A percentile compares a stretch with the other conserved stretches of the same genome.
phyloP scores from a whole-genome alignment of 805 yeast species.

The Trichomonascus vanleenenianus region DNA sequence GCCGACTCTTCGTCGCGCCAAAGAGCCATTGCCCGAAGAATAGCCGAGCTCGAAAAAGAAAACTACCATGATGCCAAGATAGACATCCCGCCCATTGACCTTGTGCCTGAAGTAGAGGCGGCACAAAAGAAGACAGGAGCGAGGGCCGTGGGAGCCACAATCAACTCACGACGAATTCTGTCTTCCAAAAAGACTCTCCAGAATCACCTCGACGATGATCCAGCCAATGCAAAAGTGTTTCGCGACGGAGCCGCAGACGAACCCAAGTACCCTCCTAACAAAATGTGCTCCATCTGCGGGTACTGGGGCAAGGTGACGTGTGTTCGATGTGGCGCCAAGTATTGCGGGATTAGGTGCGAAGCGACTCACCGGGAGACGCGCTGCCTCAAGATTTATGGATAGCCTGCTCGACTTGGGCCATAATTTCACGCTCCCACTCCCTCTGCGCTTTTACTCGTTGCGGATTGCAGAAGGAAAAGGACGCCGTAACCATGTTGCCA shows the following conservation, averaged over 20 bases:
- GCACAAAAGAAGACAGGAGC: not conserved
- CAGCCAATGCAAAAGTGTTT: conserved; percentile 23
- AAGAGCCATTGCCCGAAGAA: conserved; percentile 18
- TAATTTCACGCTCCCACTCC: conserved; percentile 3
- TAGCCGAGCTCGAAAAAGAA: conserved; percentile 30
- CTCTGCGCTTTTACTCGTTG: conserved; percentile 11
- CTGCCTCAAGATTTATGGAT: conserved; percentile 27
- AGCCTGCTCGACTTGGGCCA: conserved; percentile 4
- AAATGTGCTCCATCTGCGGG: conserved; percentile 34
- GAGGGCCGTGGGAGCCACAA: conserved; percentile 17
- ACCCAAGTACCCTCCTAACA: conserved; percentile 30
- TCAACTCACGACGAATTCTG: conserved; percentile 30
- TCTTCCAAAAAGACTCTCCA: conserved; percentile 31
- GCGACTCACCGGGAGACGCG: conserved; percentile 32
- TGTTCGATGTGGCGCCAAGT: conserved; percentile 30
- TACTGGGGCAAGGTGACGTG: conserved; percentile 31
- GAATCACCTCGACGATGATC: conserved; percentile 36
- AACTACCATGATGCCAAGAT: conserved; percentile 31
- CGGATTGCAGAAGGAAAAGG: conserved; percentile 14
- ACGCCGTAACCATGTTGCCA: conserved; percentile 20
- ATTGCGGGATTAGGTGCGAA: conserved; percentile 30
- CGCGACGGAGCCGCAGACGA: conserved; percentile 26
- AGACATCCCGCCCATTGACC: conserved; percentile 24
- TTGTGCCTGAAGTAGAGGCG: not conserved
- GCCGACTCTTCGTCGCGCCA: conserved; percentile 11